Base-by-base conservation (phyloP, 495 filamentous ascomycete genomes). In the Podospora tetraspora region DNA sequence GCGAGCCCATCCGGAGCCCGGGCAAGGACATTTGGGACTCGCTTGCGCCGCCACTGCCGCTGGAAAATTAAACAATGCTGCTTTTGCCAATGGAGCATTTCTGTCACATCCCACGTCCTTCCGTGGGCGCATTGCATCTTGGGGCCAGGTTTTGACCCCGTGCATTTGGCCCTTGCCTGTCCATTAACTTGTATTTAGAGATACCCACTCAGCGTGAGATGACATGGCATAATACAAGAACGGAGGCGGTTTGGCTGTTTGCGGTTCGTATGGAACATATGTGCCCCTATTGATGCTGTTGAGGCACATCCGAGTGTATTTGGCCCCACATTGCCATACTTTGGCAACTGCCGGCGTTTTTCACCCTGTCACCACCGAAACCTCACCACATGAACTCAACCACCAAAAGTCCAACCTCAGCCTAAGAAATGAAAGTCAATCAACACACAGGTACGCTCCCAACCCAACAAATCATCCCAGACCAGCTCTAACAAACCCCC, bases 1-100 rank as follows among this genome's bases (percentile, higher is more conserved):
- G 93, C 6, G 72, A 77, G 29, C 72, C 80, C 5, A 62, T 86
- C 6, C 82, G 57, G 7, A 24, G 23, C 16, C 6, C 16, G 12
- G 63, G 82, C 34, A 78, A 74, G 52, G 78, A 83, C 27, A 85
- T 67, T 72, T 87, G 68, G 21, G 66, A 70, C 22, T 73, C 70
- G 11, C 70, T 83, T 30, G 82, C 82, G 64, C 81, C 81, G 34
- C 75, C 74, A 6, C 25, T 79, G 2, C 57, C 75, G 11, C 68
- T 76, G 12, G 77, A 79, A 11, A 24, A 56, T 1, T 64, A 57
- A 64, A 7, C 24, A 13, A 4, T 25, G 12, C 3, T 23, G 21
- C 19, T 19, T 16, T 43, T 19, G 66, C 32, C 60, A n/a, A 57
- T 5, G 22, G 52, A 59, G 12, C 30, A 27, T 37, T n/a, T 13